Conservation (phyloP, 495 filamentous ascomycete species). For the Talaromyces thailandensis region DNA sequence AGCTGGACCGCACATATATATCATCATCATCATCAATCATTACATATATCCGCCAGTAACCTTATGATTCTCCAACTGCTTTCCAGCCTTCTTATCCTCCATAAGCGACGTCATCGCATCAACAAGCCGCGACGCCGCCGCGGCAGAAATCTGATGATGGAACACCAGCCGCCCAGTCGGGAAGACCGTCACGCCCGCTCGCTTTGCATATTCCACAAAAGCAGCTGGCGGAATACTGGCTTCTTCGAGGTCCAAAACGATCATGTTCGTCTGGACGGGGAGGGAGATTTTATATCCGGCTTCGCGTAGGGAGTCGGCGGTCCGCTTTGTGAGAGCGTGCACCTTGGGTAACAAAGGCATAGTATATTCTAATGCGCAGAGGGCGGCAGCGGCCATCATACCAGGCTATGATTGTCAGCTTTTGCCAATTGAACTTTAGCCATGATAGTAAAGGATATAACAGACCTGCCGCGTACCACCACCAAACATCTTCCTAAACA, state of each 20-base stretch:
- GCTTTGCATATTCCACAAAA: conserved; percentile 39
- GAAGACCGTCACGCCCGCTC: conserved; percentile 44
- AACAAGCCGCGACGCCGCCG: conserved; percentile 8
- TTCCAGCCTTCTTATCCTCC: conserved; percentile 6
- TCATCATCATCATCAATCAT: not conserved
- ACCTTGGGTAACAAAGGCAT: conserved; percentile 9
- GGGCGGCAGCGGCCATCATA: conserved; percentile 22
- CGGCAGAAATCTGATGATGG: conserved; percentile 13
- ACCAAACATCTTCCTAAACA: conserved; percentile 63
- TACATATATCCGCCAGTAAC: conserved; percentile 6
- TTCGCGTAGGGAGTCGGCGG: conserved; percentile 6
- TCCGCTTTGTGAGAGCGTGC: conserved; percentile 8
- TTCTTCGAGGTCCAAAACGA: conserved; percentile 60
- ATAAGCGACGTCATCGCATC: conserved; percentile 9
- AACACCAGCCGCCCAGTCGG: conserved; percentile 14
- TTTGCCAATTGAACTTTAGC: not conserved
- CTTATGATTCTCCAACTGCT: conserved; percentile 4
- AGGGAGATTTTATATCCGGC: conserved; percentile 47
- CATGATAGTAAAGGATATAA: not conserved
- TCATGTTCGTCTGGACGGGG: conserved; percentile 73
- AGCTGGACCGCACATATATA: not conserved
- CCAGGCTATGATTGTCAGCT: conserved; percentile 14
- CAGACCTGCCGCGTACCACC: conserved; percentile 57
- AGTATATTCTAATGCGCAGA: conserved; percentile 28
- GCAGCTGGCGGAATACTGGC: conserved; percentile 29